These are phyloP conservation scores for Leccinum arenicola DNA, from an alignment of 768 basidiomycete genomes.

Conservation along the genomic window DNA sequence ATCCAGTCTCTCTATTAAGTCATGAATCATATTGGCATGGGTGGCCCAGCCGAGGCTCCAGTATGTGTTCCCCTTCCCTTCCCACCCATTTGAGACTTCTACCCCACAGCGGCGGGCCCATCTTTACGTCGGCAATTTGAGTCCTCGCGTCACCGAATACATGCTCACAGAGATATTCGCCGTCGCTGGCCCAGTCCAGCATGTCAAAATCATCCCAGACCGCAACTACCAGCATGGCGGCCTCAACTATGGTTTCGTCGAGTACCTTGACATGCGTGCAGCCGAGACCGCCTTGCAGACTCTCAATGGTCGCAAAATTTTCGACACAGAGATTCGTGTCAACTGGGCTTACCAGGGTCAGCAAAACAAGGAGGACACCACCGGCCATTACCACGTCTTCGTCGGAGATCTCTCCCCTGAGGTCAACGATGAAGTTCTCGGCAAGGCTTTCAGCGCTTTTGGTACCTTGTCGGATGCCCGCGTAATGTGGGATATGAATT, in stretches of 20 bases:
- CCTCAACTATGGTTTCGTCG: conserved; percentile 99
- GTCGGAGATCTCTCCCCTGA: conserved; percentile 99
- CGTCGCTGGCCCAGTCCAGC: conserved; percentile 94
- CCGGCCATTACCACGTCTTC: conserved; percentile 96
- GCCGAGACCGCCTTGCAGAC: conserved; percentile 99
- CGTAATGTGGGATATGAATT: conserved; percentile 99
- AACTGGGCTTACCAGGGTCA: conserved; percentile 99
- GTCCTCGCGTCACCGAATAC: conserved; percentile 96
- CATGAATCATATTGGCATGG: conserved; percentile 76
- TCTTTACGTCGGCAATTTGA: conserved; percentile 98
- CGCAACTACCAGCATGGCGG: conserved; percentile 99
- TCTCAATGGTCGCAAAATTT: conserved; percentile 98
- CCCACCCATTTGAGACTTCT: conserved; percentile 1
- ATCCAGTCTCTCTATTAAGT: conserved; percentile 44
- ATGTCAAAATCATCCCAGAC: conserved; percentile 99
- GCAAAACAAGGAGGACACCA: conserved; percentile 98
- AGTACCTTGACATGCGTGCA: conserved; percentile 98
- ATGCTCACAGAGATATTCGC: conserved; percentile 99
- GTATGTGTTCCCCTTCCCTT: conserved; percentile 41
- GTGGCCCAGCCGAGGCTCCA: conserved; percentile 70
- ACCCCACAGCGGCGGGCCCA: conserved; percentile 79
- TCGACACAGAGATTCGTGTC: conserved; percentile 98
- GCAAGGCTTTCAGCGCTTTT: conserved; percentile 96
- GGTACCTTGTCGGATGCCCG: conserved; percentile 95
- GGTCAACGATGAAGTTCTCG: conserved; percentile 96